Conservation (phyloP, 1,284 basidiomycete species). For the Heterobasidion occidentale region DNA sequence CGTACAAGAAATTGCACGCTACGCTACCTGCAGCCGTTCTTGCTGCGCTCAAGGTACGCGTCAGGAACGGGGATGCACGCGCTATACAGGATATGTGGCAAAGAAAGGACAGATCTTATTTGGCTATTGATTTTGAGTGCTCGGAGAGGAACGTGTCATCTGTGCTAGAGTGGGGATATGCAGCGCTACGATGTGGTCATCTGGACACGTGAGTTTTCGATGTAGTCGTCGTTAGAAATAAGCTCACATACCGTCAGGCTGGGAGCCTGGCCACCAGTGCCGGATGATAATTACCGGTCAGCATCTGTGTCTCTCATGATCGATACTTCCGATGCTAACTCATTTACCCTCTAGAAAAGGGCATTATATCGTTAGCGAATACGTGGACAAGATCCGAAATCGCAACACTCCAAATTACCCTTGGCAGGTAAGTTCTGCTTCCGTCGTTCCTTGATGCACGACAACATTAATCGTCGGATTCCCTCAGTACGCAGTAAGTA, state of each 20-base stretch:
- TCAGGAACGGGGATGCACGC: conserved; percentile 62
- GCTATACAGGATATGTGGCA: conserved; percentile 68
- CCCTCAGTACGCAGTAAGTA: conserved; percentile 56
- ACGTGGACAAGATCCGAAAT: conserved; percentile 64
- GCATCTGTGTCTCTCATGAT: conserved; percentile 9
- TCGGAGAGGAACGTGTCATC: conserved; percentile 67
- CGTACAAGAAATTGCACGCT: conserved; percentile 67
- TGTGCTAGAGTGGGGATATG: conserved; percentile 75
- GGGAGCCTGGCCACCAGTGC: conserved; percentile 74
- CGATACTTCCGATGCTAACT: background rate
- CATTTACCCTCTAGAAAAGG: conserved; percentile 41
- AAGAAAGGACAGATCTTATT: conserved; percentile 60
- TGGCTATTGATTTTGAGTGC: conserved; percentile 73
- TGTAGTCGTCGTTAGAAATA: background rate
- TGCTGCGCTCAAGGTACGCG: conserved; percentile 58
- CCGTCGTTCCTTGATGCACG: conserved; percentile 11
- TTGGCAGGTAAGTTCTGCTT: conserved; percentile 51
- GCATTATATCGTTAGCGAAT: conserved; percentile 73
- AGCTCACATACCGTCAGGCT: conserved; percentile 31
- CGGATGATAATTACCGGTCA: conserved; percentile 74
- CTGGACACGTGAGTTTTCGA: conserved; percentile 53
- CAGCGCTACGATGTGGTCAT: conserved; percentile 68
- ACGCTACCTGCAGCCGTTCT: conserved; percentile 69
- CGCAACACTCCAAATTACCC: conserved; percentile 53
- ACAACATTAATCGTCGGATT: background rate